Evolutionary conservation across 257 asterid species (phyloP).

Genomic region (Solanum megistacrolobum): DNA sequence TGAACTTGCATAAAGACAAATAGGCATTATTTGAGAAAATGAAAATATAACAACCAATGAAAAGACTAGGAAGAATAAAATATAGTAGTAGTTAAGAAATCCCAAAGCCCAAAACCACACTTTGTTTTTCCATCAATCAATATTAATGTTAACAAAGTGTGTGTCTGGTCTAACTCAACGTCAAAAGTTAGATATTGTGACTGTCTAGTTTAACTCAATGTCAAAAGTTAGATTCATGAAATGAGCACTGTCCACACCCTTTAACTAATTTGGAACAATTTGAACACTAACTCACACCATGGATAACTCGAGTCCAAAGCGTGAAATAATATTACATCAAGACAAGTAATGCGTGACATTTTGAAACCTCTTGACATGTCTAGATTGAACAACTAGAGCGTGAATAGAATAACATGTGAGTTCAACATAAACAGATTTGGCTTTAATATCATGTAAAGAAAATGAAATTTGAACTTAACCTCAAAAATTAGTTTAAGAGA

Average conservation of each 20-base stretch:
- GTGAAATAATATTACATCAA: too few relatives aligned
- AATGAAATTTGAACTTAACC: not conserved
- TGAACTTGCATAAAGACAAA: slow-evolving; percentile 19
- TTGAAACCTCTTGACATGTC: not conserved
- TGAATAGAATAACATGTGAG: not conserved
- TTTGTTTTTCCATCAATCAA: not conserved
- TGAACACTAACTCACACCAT: not conserved
- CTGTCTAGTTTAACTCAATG: not conserved
- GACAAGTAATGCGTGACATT: not conserved
- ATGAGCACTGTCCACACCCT: not conserved
- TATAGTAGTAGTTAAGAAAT: not conserved
- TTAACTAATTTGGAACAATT: not conserved
- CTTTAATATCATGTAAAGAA: not conserved
- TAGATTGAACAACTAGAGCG: not conserved
- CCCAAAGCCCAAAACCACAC: not conserved
- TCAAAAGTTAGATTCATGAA: not conserved
- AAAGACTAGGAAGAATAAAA: not conserved
- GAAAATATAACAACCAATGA: slow-evolving; percentile 15
- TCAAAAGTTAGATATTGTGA: not conserved
- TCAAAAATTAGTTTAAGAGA: not conserved
- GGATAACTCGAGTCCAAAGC: not conserved
- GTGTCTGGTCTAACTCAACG: not conserved
- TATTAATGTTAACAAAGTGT: not conserved
- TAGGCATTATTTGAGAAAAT: not conserved
- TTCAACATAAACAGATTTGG: not conserved